Base-by-base conservation (phyloP, 495 filamentous ascomycete genomes). In the Mytilinidion resinicola region DNA sequence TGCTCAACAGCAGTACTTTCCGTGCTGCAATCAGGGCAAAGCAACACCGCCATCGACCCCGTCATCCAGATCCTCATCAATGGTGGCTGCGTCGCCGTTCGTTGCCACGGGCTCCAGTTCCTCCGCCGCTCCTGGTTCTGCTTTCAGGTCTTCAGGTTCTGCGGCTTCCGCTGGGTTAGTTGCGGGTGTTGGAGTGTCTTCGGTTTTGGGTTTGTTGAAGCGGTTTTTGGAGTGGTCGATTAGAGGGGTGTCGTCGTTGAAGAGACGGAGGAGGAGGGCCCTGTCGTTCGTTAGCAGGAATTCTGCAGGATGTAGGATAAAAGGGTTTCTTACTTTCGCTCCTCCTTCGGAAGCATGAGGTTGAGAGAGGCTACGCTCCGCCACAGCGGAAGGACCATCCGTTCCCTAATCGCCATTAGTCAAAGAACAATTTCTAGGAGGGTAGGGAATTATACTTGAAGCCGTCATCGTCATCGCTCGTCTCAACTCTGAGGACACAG, bases 311-410 rank as follows among this genome's bases (percentile, higher is more conserved):
- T 9, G 14, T 49, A 9, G 4, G 17, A 49, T n/a, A n/a, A n/a
- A 14, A 25, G 67, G 14, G 33, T 14, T 25, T 25, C 46, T 49
- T 17, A 49, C 64, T 67, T 86, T 37, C 92, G 82, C 42, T 97
- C 92, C 68, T 97, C 92, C 74, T 97, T 97, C 51, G 92, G 91
- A 63, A 96, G 75, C 92, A 97, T 97, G 37, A 97, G 82, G 70
- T 96, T 97, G 53, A 96, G 74, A 1, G 84, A 88, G 61, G 88
- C 82, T 64, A 92, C 74, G 53, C 87, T 90, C 69, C 90, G 85
- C 93, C 93, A 98, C 20, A 98, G 74, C 8, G 93, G 92, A 44
- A 98, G 76, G 2, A 91, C 85, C 81, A 96, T 90, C 12, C 79
- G 77, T 69, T 96, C 46, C 46, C 91, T 51, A 25, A 78, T 82